Conservation (phyloP, 208 protist genomes). For the Naegleria lovaniensis region DNA sequence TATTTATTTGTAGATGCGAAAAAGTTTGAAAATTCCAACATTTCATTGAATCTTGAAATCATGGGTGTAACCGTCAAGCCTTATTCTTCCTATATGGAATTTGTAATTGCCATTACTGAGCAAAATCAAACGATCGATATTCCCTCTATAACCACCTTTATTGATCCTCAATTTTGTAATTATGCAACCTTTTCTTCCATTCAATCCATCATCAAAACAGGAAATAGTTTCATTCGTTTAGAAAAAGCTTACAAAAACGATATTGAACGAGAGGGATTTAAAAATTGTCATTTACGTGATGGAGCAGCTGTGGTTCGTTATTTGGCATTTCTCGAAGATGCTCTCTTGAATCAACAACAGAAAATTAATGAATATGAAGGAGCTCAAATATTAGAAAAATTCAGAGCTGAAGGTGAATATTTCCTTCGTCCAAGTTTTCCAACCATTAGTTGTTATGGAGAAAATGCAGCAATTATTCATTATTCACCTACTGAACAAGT, state of each 20-base stretch:
- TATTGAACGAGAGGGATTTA: slow-evolving; percentile 79
- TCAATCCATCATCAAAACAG: background rate
- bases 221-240: slow-evolving; percentile 25
- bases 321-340: slow-evolving; percentile 73
- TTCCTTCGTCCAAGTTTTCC: slow-evolving; percentile 82
- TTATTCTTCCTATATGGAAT: background rate
- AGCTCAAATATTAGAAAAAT: slow-evolving; percentile 62
- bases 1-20: slow-evolving; percentile 38
- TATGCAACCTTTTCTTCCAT: slow-evolving; percentile 36
- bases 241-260: slow-evolving; percentile 81
- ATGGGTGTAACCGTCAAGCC: background rate
- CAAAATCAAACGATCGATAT: background rate
- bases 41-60: background rate
- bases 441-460: slow-evolving; percentile 76
- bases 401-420: slow-evolving; percentile 57
- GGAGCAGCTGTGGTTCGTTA: slow-evolving; percentile 77
- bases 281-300: slow-evolving; percentile 80
- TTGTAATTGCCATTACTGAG: background rate
- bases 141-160: slow-evolving; percentile 25
- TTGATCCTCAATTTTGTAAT: slow-evolving; percentile 41
- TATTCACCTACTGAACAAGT: slow-evolving; percentile 66
- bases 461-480: slow-evolving; percentile 89
- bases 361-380: slow-evolving; percentile 66
- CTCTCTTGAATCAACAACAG: background rate
- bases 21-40: background rate